Evolutionary conservation across 495 filamentous ascomycete genomes (phyloP).

Genomic region (Xylaria bambusicola): DNA sequence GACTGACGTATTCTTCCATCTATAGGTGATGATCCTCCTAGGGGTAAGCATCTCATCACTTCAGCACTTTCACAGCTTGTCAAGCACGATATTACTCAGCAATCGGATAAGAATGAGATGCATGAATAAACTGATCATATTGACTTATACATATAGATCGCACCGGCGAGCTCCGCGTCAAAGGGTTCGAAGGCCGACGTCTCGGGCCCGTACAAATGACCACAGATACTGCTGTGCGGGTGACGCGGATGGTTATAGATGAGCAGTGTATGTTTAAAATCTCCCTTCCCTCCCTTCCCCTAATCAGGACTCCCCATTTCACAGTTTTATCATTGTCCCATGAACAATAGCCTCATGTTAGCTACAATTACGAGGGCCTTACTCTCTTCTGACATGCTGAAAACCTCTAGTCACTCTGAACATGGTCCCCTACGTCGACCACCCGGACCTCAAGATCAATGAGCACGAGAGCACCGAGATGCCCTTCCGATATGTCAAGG

Average conservation of each 20-base stretch:
- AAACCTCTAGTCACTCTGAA: constrained; percentile 67
- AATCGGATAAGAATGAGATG: too few relatives aligned
- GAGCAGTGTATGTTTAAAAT: constrained; percentile 67
- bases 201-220: constrained; percentile 97
- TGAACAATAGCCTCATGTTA: too few relatives aligned
- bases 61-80: too few relatives aligned
- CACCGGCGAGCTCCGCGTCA: constrained; percentile 87
- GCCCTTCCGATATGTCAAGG: constrained; percentile 94
- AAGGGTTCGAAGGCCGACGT: constrained; percentile 85
- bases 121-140: too few relatives aligned
- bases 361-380: too few relatives aligned
- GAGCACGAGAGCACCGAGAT: constrained; percentile 92
- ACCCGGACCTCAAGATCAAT: constrained; percentile 85
- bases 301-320: too few relatives aligned
- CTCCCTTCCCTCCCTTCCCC: background rate
- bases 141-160: constrained; percentile 69
- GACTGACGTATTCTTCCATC: background rate
- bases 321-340: too few relatives aligned
- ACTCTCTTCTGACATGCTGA: background rate
- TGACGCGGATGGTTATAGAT: constrained; percentile 85
- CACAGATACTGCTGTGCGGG: constrained; percentile 93
- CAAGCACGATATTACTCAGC: too few relatives aligned
- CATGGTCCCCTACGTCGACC: constrained; percentile 77
- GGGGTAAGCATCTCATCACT: constrained; percentile 63
- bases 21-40: constrained; percentile 92